A percentile compares a stretch with the other conserved stretches of the same genome.
Evolutionary conservation across 2,329 filamentous ascomycete species (phyloP).

Genomic region (Aspergillus pseudotamarii): DNA sequence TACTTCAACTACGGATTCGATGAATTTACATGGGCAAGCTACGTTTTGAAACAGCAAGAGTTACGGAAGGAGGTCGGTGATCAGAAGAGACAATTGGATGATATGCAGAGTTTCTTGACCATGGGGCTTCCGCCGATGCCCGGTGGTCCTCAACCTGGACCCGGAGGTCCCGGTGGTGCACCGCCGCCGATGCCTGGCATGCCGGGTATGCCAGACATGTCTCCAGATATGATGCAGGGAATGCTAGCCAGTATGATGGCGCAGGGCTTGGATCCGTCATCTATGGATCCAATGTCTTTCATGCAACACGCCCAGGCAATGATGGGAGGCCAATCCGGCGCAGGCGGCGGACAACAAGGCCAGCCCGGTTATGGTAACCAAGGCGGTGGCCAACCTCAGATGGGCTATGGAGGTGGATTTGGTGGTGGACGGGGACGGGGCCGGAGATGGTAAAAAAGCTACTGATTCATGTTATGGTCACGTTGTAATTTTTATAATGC

Average conservation of each 20-base stretch:
- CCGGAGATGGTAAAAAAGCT: constrained; percentile 39
- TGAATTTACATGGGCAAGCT: constrained; percentile 96
- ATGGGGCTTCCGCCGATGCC: constrained; percentile 53
- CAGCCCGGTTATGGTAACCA: constrained; percentile 41
- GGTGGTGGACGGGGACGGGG: constrained; percentile 44
- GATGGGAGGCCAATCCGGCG: constrained; percentile 49
- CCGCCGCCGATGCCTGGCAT: constrained; percentile 40
- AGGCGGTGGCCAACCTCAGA: constrained; percentile 42
- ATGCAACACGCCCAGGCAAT: constrained; percentile 57
- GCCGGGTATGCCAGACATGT: constrained; percentile 54
- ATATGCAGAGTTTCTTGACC: constrained; percentile 63
- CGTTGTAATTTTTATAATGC: constrained; percentile 18
- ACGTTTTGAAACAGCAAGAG: constrained; percentile 83
- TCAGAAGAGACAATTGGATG: constrained; percentile 71
- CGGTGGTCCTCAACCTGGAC: constrained; percentile 33
- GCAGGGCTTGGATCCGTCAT: constrained; percentile 55
- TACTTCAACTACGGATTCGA: constrained; percentile 99
- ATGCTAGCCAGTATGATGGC: constrained; percentile 60
- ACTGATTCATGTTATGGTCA: constrained; percentile 15
- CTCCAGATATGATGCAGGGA: constrained; percentile 60
- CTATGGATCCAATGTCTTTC: constrained; percentile 58
- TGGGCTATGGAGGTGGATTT: constrained; percentile 47
- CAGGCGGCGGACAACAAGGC: constrained; percentile 37
- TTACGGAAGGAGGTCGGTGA: constrained; percentile 76
- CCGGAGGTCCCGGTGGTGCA: constrained; percentile 30